Evolutionary conservation across 2,329 filamentous ascomycete species (phyloP).

Genomic region (Xylaria sp.): DNA sequence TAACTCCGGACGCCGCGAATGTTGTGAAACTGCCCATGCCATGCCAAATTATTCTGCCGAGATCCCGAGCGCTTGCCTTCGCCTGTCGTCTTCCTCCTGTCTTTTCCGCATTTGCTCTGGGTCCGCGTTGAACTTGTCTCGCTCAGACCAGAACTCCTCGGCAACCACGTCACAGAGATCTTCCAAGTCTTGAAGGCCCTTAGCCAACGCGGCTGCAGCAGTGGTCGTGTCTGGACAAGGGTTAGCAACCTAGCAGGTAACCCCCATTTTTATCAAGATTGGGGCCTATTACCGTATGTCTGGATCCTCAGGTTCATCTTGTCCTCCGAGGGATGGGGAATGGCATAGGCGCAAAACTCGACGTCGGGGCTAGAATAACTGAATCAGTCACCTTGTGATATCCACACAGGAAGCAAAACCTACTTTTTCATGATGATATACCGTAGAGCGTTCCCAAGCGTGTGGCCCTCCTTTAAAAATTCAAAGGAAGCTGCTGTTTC

Average conservation of each 20-base stretch:
- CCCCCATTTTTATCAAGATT: neutral
- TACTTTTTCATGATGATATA: constrained; percentile 99
- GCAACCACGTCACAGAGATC: constrained; percentile 91
- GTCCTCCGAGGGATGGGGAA: constrained; percentile 91
- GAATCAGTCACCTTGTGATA: constrained; percentile 12
- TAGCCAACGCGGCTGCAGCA: constrained; percentile 84
- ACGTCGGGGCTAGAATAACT: constrained; percentile 84
- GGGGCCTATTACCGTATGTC: constrained; percentile 75
- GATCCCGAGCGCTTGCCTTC: constrained; percentile 3
- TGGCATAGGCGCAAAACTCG: constrained; percentile 97
- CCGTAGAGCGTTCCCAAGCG: constrained; percentile 87
- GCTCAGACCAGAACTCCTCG: constrained; percentile 79
- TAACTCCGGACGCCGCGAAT: constrained; percentile 39
- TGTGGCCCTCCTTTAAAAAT: constrained; percentile 92
- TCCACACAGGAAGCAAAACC: constrained; percentile 33
- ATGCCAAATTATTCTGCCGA: neutral
- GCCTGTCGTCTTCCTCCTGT: constrained; percentile 9
- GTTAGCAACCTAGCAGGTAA: constrained; percentile 1
- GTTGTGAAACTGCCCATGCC: constrained; percentile 13
- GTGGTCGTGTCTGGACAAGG: constrained; percentile 68
- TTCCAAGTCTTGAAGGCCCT: constrained; percentile 85
- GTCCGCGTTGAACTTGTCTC: constrained; percentile 59
- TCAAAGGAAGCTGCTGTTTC: constrained; percentile 93
- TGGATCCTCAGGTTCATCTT: constrained; percentile 99
- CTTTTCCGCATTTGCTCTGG: constrained; percentile 15